These are phyloP conservation scores for Xylariaceae sp. DNA, from an alignment of 2,329 filamentous ascomycete species.

Conservation along the genomic window DNA sequence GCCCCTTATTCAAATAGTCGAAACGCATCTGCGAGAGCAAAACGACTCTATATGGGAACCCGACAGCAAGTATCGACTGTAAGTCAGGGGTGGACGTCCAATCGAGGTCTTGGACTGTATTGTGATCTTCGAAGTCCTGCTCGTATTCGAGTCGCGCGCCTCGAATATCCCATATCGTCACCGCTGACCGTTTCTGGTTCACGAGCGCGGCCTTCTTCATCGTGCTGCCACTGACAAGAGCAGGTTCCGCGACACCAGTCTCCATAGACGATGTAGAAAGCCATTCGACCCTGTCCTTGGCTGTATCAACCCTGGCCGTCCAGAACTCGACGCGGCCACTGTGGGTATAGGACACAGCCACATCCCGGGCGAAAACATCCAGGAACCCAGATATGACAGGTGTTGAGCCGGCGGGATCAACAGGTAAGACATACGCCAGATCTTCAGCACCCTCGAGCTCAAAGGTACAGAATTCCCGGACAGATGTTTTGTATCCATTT, in stretches of 20 bases:
- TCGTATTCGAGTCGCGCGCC: conserved; percentile 77
- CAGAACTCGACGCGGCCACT: conserved; percentile 74
- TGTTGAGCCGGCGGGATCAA: conserved; percentile 76
- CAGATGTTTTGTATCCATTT: conserved; percentile 34
- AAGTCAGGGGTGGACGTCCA: conserved; percentile 90
- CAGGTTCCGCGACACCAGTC: conserved; percentile 66
- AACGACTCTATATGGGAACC: conserved; percentile 79
- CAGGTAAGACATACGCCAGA: conserved; percentile 65
- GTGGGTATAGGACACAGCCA: conserved; percentile 78
- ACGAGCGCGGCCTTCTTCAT: conserved; percentile 83
- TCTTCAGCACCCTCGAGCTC: conserved; percentile 56
- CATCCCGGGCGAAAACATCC: conserved; percentile 79
- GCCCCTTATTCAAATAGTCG: conserved; percentile 81
- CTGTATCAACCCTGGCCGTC: conserved; percentile 68
- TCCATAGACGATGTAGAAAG: conserved; percentile 75
- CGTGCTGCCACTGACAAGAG: conserved; percentile 77
- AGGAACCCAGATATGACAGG: conserved; percentile 70
- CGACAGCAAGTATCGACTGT: conserved; percentile 86
- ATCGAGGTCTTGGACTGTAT: conserved; percentile 79
- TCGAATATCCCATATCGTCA: conserved; percentile 89
- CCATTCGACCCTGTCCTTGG: conserved; percentile 66
- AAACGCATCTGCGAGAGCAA: conserved; percentile 84
- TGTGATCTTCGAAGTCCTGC: conserved; percentile 65
- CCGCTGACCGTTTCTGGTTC: conserved; percentile 62
- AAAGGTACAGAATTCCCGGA: conserved; percentile 67